Evolutionary conservation across 108 stramenopile species (phyloP).

Genomic region (Skeletonema menzelii): DNA sequence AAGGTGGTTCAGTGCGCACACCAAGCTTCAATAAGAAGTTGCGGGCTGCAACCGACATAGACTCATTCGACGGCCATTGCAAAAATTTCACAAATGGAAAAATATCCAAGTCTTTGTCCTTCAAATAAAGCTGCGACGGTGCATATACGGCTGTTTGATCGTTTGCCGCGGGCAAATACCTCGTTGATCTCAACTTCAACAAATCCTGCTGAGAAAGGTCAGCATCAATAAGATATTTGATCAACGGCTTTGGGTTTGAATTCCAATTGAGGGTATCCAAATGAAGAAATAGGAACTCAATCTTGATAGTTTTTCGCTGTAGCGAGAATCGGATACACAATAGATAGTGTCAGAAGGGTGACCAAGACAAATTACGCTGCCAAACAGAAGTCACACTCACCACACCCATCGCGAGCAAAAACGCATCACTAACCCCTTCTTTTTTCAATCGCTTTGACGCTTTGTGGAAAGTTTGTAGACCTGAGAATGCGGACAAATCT

Average conservation of each 20-base stretch:
- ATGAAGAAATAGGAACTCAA: slow-evolving; percentile 75
- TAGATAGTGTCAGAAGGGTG: too few species aligned
- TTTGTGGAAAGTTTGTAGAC: slow-evolving; percentile 44
- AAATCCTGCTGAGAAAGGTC: slow-evolving; percentile 58
- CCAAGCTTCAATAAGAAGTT: slow-evolving; percentile 67
- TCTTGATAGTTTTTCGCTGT: slow-evolving; percentile 60
- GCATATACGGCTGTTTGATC: slow-evolving; percentile 59
- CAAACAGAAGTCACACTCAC: too few species aligned
- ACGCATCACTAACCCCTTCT: slow-evolving; percentile 63
- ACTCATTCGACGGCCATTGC: slow-evolving; percentile 70
- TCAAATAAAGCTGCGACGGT: slow-evolving; percentile 59
- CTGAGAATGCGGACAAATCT: slow-evolving; percentile 70
- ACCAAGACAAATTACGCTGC: too few species aligned
- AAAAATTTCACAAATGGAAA: slow-evolving; percentile 68
- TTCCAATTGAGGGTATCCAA: slow-evolving; percentile 70
- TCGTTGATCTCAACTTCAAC: slow-evolving; percentile 53
- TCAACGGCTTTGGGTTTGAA: slow-evolving; percentile 68
- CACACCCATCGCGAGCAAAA: slow-evolving; percentile 68
- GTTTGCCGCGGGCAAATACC: slow-evolving; percentile 72
- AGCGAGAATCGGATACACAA: too few species aligned
- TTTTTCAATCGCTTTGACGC: slow-evolving; percentile 48
- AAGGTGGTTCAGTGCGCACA: slow-evolving; percentile 52
- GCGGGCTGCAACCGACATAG: slow-evolving; percentile 57
- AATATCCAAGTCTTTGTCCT: slow-evolving; percentile 50
- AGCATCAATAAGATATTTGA: slow-evolving; percentile 72